phyloP scores from a whole-genome alignment of 805 yeast genomes.

The Saccharomyces cerevisiae region DNA sequence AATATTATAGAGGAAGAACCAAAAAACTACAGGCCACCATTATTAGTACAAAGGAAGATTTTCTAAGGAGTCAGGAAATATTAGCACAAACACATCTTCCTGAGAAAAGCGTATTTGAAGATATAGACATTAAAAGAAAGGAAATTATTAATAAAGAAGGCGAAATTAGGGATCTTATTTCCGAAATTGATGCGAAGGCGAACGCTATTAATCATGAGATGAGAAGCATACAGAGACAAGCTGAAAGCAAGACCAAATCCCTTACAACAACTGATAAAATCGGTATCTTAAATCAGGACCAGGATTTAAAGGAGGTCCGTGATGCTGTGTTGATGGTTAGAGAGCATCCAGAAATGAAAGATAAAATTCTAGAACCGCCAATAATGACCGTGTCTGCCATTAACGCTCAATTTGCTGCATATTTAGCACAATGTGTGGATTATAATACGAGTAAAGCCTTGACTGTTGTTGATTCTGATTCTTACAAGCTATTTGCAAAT shows the following conservation, averaged over 20 bases:
- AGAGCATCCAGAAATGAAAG: conserved; percentile 32
- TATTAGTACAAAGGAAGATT: conserved; percentile 5
- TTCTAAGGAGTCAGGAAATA: conserved; percentile 4
- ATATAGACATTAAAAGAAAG: conserved; percentile 16
- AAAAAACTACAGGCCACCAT: conserved; percentile 13
- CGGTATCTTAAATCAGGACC: conserved; percentile 34
- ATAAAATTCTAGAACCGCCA: conserved; percentile 64
- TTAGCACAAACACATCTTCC: conserved; percentile 10
- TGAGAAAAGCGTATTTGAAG: conserved; percentile 11
- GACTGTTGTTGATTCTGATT: conserved; percentile 46
- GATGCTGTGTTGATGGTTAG: conserved; percentile 30
- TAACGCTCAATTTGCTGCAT: conserved; percentile 42
- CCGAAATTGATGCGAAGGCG: conserved; percentile 25
- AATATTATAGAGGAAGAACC: conserved; percentile 17
- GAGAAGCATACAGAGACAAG: conserved; percentile 29
- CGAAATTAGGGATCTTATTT: conserved; percentile 11
- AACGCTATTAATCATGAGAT: conserved; percentile 35
- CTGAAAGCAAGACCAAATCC: conserved; percentile 31
- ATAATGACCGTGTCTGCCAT: conserved; percentile 51
- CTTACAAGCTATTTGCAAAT: conserved; percentile 40
- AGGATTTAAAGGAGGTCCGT: conserved; percentile 28
- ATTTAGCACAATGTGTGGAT: conserved; percentile 51
- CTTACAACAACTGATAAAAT: conserved; percentile 45
- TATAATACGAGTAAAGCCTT: conserved; percentile 50
- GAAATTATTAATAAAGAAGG: conserved; percentile 16